Conservation (phyloP, 352 stramenopile genomes). For the Phytophthora pinifolia region DNA sequence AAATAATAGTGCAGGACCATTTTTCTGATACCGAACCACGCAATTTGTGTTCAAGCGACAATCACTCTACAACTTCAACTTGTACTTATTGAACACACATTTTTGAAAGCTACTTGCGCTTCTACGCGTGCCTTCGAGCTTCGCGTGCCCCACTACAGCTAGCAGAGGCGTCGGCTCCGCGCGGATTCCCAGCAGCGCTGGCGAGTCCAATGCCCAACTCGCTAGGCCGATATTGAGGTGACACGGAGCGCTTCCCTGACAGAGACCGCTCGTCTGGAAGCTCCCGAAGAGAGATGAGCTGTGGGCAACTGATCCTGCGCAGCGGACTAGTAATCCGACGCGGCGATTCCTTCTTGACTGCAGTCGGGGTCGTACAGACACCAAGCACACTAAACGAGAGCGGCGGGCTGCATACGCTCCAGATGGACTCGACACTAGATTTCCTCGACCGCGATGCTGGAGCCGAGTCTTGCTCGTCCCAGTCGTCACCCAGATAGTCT, state of each 20-base stretch:
- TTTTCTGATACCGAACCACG: no score
- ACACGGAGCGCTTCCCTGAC: conserved; percentile 1
- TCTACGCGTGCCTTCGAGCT: no score
- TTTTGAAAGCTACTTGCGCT: no score
- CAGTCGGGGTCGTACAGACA: conserved; percentile 8
- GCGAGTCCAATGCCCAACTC: conserved; percentile 20
- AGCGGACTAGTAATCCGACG: conserved; percentile 12
- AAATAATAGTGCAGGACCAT: not conserved
- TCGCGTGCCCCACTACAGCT: not conserved
- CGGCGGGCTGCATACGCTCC: conserved; percentile 4
- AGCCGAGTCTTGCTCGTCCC: conserved; percentile 15
- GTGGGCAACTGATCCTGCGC: conserved; percentile 7
- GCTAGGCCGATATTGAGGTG: conserved; percentile 21
- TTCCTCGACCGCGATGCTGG: not conserved
- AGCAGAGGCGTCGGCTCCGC: not conserved
- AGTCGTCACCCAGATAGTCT: conserved; percentile 23
- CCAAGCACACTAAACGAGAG: conserved; percentile 20
- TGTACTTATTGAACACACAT: no score
- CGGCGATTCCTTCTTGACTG: conserved; percentile 7
- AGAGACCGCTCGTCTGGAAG: not conserved
- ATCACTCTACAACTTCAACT: no score
- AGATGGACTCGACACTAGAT: conserved; percentile 16
- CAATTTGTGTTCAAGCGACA: no score
- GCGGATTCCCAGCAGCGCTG: conserved; percentile 8
- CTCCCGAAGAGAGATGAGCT: conserved; percentile 3